Base-by-base conservation (phyloP, 768 basidiomycete species). In the Neoboletus subvelutipes region DNA sequence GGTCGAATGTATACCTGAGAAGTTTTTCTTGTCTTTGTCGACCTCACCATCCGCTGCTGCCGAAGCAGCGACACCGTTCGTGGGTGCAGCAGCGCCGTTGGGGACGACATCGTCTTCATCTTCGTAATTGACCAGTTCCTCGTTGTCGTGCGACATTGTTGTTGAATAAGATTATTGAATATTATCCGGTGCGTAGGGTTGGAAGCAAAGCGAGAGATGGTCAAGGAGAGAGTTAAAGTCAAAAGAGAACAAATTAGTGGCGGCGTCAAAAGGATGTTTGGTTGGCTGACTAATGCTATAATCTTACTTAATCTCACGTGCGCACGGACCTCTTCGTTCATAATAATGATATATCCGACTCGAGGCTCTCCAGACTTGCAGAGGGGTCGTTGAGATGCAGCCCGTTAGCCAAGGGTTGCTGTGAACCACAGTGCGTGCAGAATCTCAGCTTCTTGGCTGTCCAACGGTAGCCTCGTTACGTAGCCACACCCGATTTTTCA, bases 1-100 rank as follows among this genome's bases (percentile, higher is more conserved):
- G 60, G 97, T 99, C n/a, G 95, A 95, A 80, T 99, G 97, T 68
- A 99, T 98, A 31, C 97, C 97, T 58, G 97, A 96, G 70, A 96
- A 98, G 74, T 96, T 97, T 84, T 95, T 96, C 82, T 94, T 93
- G 66, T 92, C 90, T 75, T 90, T 92, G 61, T 83, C 86, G 58
- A 77, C 84, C 45, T 75, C 81, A 24, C 81, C 80, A 56, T 77
- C 80, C 45, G 76, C 74, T 39, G 78, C 74, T 43, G 76, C 70
- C 55, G 76, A 71, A 40, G 75, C 73, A 58, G 79, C 78, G 51
- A 80, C 83, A 55, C 81, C 82, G 31, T 80, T 71, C 29, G 76
- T 74, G 34, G 82, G 67, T 37, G 75, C 77, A 31, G 78, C 71
- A 43, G 76, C 76, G 56, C 83, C 83, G 57, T 80, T 86, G 51